phyloP scores from a whole-genome alignment of 257 asterid genomes.

The Dorcoceras hygrometricum region DNA sequence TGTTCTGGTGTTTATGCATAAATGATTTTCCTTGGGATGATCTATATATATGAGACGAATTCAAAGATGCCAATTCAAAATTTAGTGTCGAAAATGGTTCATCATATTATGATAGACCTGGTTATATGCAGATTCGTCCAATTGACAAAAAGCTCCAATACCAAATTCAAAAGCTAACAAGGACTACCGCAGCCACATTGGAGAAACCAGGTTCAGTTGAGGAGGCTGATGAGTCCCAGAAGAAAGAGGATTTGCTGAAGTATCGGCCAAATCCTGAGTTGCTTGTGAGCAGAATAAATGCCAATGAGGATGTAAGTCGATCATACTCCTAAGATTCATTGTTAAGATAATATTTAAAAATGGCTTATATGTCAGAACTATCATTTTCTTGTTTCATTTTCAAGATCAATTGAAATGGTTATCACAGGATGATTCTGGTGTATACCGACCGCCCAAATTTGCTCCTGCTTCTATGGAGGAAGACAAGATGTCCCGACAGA shows the following conservation, averaged over 20 bases:
- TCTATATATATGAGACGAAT: neutral
- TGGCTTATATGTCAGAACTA: neutral
- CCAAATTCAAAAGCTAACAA: conserved; percentile 77
- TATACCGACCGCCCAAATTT: conserved; percentile 68
- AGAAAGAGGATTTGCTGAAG: conserved; percentile 58
- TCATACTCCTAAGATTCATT: conserved; percentile 14
- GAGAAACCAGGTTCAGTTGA: conserved; percentile 39
- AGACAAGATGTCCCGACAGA: conserved; percentile 57
- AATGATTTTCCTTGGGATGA: neutral
- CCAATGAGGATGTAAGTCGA: conserved; percentile 45
- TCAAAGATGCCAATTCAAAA: neutral
- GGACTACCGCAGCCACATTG: conserved; percentile 27
- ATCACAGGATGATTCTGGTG: conserved; percentile 58
- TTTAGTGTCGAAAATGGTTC: neutral
- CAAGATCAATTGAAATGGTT: conserved; percentile 7
- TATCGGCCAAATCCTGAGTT: conserved; percentile 81
- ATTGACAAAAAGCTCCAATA: conserved; percentile 81
- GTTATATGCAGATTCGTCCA: conserved; percentile 72
- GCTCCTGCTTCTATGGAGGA: conserved; percentile 69
- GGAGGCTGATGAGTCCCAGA: conserved; percentile 37
- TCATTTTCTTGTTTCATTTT: conserved; percentile 3
- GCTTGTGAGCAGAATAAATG: conserved; percentile 42
- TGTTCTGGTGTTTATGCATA: neutral
- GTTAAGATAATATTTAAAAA: conserved; percentile 9
- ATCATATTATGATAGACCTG: conserved; percentile 9